Evolutionary conservation across 768 basidiomycete genomes (phyloP).

Genomic region (Suillus lakei): DNA sequence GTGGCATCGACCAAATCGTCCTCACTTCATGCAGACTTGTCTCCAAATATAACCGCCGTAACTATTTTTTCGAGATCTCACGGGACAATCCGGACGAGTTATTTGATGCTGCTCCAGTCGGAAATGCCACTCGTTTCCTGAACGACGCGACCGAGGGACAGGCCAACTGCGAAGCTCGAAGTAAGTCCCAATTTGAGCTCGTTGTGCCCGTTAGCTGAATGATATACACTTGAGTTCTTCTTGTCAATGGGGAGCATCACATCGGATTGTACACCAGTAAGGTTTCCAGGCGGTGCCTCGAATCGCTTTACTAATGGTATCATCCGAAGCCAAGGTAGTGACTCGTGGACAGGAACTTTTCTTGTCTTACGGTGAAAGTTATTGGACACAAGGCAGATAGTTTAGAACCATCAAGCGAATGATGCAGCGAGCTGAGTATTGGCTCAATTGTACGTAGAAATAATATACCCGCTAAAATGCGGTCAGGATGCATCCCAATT

Average conservation of each 20-base stretch:
- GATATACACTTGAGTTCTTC: conserved; percentile 19
- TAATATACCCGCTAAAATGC: too few species aligned
- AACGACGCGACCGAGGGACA: conserved; percentile 35
- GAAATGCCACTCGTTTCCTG: conserved; percentile 51
- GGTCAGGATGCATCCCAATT: too few species aligned
- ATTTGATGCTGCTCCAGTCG: conserved; percentile 45
- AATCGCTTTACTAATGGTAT: neutral
- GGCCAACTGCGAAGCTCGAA: conserved; percentile 24
- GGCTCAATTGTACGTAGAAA: neutral
- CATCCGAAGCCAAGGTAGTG: conserved; percentile 24
- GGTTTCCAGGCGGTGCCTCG: conserved; percentile 12
- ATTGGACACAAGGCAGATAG: conserved; percentile 23
- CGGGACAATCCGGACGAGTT: neutral
- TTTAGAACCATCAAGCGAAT: neutral
- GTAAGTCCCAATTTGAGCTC: conserved; percentile 24
- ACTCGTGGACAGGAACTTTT: conserved; percentile 39
- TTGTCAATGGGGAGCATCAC: conserved; percentile 41
- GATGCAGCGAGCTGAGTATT: neutral
- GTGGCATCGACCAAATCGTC: neutral
- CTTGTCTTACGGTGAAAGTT: conserved; percentile 38
- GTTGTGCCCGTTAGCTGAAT: neutral
- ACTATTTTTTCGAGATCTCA: conserved; percentile 40
- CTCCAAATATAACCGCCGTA: conserved; percentile 22
- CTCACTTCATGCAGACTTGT: conserved; percentile 16
- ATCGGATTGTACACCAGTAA: conserved; percentile 43